A percentile compares a stretch with the other conserved stretches of the same genome.
Evolutionary conservation across 1,284 basidiomycete species (phyloP).

Genomic region (Peniophora sp.): DNA sequence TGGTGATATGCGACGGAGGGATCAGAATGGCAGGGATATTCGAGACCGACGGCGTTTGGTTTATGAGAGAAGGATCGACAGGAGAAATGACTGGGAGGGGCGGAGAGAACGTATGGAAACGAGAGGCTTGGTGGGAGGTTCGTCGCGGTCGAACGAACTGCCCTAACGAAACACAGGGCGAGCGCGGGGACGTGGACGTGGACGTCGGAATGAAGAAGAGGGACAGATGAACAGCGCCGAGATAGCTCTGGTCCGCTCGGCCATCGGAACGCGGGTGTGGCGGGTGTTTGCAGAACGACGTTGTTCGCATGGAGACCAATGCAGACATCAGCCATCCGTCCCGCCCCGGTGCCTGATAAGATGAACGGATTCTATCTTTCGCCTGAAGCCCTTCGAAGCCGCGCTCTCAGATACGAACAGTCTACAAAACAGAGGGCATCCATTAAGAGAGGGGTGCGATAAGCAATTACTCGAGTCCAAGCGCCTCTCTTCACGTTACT

Average conservation of each 20-base stretch:
- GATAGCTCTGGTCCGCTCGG: no score
- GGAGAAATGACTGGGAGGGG: neutral
- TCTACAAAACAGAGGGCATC: no score
- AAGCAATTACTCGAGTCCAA: no score
- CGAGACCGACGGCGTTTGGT: neutral
- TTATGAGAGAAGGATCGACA: neutral
- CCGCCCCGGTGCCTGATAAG: neutral
- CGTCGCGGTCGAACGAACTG: neutral
- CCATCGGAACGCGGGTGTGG: no score
- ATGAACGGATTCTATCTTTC: no score
- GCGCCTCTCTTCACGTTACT: no score
- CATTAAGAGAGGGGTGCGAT: no score
- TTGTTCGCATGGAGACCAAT: slow-evolving; percentile 1
- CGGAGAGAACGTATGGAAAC: neutral
- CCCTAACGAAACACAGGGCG: neutral
- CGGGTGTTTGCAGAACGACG: neutral
- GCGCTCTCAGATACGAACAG: no score
- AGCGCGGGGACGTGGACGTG: neutral
- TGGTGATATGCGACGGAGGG: neutral
- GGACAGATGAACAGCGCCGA: no score
- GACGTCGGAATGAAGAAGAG: no score
- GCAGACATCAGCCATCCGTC: neutral
- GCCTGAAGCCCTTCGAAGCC: no score
- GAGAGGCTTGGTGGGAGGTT: neutral
- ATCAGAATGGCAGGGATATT: neutral